Conservation (phyloP, 805 yeast species). For the Metschnikowia proteae region DNA sequence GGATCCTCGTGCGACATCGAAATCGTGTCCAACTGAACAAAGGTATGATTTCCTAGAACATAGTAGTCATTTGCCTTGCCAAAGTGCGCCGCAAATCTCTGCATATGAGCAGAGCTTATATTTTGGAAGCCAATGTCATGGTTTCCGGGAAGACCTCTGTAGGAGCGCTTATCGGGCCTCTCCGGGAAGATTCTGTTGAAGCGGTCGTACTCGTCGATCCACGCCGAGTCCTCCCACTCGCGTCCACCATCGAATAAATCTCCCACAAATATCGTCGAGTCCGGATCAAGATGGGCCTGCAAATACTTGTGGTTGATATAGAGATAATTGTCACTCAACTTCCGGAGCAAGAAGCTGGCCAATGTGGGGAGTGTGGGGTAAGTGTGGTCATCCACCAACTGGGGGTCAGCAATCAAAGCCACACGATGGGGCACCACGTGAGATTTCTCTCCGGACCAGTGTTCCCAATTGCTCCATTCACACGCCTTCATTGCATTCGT, state of each 20-base stretch:
- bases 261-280: slow-evolving; percentile 76
- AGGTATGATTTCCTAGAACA: slow-evolving; percentile 66
- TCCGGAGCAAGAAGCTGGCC: slow-evolving; percentile 52
- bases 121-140: slow-evolving; percentile 96
- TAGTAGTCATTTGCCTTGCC: slow-evolving; percentile 62
- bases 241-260: slow-evolving; percentile 96
- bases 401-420: slow-evolving; percentile 85
- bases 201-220: slow-evolving; percentile 69
- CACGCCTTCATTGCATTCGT: slow-evolving; percentile 24
- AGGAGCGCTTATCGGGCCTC: slow-evolving; percentile 39
- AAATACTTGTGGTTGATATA: slow-evolving; percentile 66
- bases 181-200: slow-evolving; percentile 65
- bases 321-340: slow-evolving; percentile 73
- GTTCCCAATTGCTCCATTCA: slow-evolving; percentile 66
- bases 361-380: slow-evolving; percentile 66
- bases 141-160: slow-evolving; percentile 69
- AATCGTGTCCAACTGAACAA: slow-evolving; percentile 75
- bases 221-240: slow-evolving; percentile 65
- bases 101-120: slow-evolving; percentile 51
- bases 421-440: slow-evolving; percentile 43
- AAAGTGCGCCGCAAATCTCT: slow-evolving; percentile 66
- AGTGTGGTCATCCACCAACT: slow-evolving; percentile 82
- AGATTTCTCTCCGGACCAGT: slow-evolving; percentile 38
- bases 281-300: slow-evolving; percentile 62
- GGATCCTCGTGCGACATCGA: slow-evolving; percentile 60